These are phyloP conservation scores for Fraxinus sp. DNA, from an alignment of 305 asterid species.

Conservation along the genomic window DNA sequence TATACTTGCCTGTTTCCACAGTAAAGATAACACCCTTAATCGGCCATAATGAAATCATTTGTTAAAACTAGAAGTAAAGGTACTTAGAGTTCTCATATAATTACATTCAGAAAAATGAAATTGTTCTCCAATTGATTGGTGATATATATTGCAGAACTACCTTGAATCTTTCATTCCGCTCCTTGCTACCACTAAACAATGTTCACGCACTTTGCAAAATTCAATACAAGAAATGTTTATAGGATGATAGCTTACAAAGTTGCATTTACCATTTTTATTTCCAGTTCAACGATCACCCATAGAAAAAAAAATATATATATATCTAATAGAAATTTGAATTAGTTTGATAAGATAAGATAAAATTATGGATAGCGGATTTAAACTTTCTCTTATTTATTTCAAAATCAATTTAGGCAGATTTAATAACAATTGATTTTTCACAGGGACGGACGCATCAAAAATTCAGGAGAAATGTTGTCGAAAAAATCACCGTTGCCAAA, in stretches of 20 bases:
- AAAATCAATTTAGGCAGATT: neutral
- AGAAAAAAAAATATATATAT: neutral
- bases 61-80: neutral
- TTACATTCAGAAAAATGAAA: neutral
- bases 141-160: neutral
- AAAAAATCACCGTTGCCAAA: neutral
- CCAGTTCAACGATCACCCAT: constrained; percentile 13
- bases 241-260: neutral
- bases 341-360: neutral
- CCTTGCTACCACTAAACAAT: neutral
- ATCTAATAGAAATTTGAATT: neutral
- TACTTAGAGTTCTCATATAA: neutral
- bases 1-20: constrained; percentile 2
- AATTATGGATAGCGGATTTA: neutral
- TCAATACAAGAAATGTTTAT: constrained; percentile 5
- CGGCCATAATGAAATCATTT: neutral
- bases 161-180: neutral
- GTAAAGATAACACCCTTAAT: neutral
- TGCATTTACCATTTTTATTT: neutral
- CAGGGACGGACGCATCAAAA: neutral
- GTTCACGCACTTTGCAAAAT: constrained; percentile 3
- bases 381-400: neutral
- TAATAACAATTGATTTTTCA: neutral
- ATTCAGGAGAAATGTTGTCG: neutral
- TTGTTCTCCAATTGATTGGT: neutral